Percentiles rank a stretch among this genome's conserved stretches.
These are phyloP conservation scores for Eucalyptus cloeziana DNA, from an alignment of 345 rosid species.

Conservation along the genomic window DNA sequence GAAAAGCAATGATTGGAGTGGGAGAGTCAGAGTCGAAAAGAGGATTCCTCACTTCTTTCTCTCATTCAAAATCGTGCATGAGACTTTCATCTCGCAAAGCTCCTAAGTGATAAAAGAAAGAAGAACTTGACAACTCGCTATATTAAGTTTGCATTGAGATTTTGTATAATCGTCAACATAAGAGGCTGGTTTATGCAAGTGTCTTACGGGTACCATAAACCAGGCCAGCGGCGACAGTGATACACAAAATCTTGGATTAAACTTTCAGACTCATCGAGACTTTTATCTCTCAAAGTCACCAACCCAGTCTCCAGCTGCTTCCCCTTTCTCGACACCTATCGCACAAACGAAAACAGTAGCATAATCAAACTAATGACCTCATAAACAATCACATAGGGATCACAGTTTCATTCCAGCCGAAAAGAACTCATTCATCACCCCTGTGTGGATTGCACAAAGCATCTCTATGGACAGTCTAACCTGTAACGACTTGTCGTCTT, in stretches of 20 bases:
- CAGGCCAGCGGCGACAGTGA: conserved; percentile 28
- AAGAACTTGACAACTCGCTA: background rate
- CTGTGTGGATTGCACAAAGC: background rate
- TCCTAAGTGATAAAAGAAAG: too few relatives aligned
- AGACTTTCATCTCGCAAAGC: too few relatives aligned
- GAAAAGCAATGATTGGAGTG: too few relatives aligned
- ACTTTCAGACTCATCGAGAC: conserved; percentile 5
- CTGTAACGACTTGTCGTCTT: conserved; percentile 48
- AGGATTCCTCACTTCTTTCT: too few relatives aligned
- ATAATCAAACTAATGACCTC: background rate
- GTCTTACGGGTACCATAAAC: conserved; percentile 53
- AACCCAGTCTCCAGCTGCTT: conserved; percentile 22
- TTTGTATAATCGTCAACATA: background rate
- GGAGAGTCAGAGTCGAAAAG: too few relatives aligned
- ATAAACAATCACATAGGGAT: background rate
- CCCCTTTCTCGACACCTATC: conserved; percentile 23
- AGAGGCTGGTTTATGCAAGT: background rate
- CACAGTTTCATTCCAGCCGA: background rate
- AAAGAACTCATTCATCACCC: background rate
- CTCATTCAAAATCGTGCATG: too few relatives aligned
- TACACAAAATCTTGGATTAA: conserved; percentile 13
- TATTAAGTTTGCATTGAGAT: background rate
- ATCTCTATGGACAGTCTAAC: conserved; percentile 7
- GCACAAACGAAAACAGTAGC: background rate
- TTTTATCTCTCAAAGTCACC: conserved; percentile 17